Evolutionary conservation across 2,329 filamentous ascomycete species (phyloP), one percentile per base, ranked within the genome.

Genomic region (Colletotrichum shisoi): DNA sequence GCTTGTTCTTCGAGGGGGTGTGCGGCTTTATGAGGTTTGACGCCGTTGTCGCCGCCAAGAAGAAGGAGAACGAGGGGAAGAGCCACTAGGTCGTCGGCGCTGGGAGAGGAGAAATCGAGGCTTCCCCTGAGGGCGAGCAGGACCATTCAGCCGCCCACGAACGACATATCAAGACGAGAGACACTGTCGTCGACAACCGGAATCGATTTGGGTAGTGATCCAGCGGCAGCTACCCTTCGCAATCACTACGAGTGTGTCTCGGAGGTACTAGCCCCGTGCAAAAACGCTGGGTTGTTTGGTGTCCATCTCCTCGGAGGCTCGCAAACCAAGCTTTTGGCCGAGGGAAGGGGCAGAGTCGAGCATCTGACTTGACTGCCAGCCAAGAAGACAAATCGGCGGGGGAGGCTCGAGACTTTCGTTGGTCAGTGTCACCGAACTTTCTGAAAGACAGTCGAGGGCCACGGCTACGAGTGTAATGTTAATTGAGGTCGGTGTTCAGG

Each of bases 1-100:
- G 79, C 49, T 81, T 81, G 56, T 83, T 87, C 63, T 70, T 87
- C 2, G 87, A 89, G 74, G 88, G 88, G 2, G 73, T 76, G 56
- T 78, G 79, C 34, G 76, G 80, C 1, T 86, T 87, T 68, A 68
- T 71, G 72, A 79, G 86, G 48, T 83, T 88, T 68, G 84, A 89
- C 74, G 71, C 73, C 12, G 71, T 82, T 17, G 79, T 87, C 27
- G 78, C 73, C 48, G 75, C 75, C 70, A 80, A 83, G 78, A 78
- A 71, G 73, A 74, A 71, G 67, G 77, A 78, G 71, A 78, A 79
- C 73, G 79, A 79, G 51, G 74, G 71, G 34, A 80, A 78, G 70
- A 81, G 79, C 65, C 79, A 82, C 69, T 83, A 74, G 46, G 40
- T 7, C 11, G 51, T 17, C 15, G 13, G 17, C n/a, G 42, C 19